Conservation (phyloP, 2,329 filamentous ascomycete species). For the Aspergillus ustus region DNA sequence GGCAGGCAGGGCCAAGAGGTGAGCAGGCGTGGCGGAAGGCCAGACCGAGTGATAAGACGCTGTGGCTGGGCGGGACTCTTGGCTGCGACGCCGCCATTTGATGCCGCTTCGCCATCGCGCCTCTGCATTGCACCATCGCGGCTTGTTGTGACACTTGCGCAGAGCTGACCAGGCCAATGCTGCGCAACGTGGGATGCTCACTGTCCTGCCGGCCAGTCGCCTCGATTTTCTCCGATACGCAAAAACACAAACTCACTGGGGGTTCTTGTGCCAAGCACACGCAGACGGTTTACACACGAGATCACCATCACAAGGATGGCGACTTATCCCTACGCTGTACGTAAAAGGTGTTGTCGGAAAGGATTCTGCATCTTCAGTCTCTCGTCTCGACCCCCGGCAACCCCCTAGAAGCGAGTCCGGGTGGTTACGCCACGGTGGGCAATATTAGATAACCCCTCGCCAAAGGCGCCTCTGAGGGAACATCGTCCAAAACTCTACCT, state of each 20-base stretch:
- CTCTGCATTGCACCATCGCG: constrained; percentile 11
- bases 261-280: neutral
- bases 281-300: neutral
- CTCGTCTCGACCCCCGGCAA: neutral
- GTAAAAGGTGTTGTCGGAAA: neutral
- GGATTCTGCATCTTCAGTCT: neutral
- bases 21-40: constrained; percentile 2
- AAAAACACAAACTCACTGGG: neutral
- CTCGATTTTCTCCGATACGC: neutral
- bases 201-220: neutral
- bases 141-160: neutral
- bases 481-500: neutral
- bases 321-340: neutral
- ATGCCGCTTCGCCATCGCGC: constrained; percentile 12
- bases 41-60: neutral
- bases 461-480: neutral
- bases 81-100: constrained; percentile 7
- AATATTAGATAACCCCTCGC: neutral
- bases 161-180: neutral
- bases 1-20: neutral
- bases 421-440: no score
- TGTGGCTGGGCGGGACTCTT: neutral
- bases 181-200: neutral
- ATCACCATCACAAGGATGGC: neutral
- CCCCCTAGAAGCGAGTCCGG: neutral